Evolutionary conservation across 1,284 basidiomycete genomes (phyloP).

Genomic region (Rhodotorula sp.): DNA sequence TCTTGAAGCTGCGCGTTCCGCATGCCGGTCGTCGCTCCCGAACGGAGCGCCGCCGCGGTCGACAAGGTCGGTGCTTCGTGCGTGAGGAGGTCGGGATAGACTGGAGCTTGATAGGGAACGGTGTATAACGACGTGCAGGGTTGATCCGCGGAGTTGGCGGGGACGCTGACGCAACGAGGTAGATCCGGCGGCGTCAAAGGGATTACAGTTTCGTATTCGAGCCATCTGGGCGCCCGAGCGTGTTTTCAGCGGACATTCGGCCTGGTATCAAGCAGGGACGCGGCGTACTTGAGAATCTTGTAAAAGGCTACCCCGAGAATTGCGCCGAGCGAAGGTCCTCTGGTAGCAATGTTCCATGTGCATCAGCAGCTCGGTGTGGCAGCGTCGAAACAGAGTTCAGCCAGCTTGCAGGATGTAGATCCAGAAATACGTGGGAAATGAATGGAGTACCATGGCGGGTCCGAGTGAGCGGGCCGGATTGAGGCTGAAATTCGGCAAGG

Average conservation of each 20-base stretch:
- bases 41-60: neutral
- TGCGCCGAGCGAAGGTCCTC: conserved; percentile 62
- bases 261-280: too few relatives aligned
- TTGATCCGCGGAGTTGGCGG: neutral
- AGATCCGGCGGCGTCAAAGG: neutral
- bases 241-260: too few relatives aligned
- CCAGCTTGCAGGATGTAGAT: neutral
- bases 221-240: too few relatives aligned
- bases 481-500: neutral
- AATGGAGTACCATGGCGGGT: conserved; percentile 63
- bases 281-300: conserved; percentile 29
- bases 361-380: too few relatives aligned
- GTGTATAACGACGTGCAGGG: neutral
- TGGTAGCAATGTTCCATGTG: conserved; percentile 42
- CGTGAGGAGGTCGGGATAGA: conserved; percentile 1
- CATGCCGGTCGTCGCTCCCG: too few relatives aligned
- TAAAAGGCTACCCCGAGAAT: conserved; percentile 62
- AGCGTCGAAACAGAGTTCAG: neutral
- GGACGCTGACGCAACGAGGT: neutral
- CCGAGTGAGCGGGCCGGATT: conserved; percentile 57
- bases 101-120: conserved; percentile 7
- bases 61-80: neutral
- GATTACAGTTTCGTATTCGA: conserved; percentile 30
- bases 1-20: neutral
- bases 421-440: conserved; percentile 57